Base-by-base conservation (phyloP, 2,329 filamentous ascomycete species). In the Capronia americana region DNA sequence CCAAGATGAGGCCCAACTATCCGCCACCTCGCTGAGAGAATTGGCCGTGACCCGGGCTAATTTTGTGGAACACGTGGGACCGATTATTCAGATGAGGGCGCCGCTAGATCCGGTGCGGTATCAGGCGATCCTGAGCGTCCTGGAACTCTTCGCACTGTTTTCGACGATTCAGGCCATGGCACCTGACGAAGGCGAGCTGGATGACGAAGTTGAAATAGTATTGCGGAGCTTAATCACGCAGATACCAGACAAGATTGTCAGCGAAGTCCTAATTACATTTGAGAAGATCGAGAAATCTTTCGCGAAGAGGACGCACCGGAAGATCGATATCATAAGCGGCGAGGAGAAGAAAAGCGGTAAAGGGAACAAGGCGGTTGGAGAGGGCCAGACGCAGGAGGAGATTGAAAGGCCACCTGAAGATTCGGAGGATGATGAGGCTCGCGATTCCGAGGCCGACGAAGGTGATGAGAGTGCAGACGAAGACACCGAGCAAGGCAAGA, bases 111-210 rank as follows among this genome's bases (percentile, higher is more conserved):
- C 92, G 60, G 83, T 97, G 51, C 89, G 92, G 50, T 83, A 95
- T 44, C 87, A 88, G 58, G 88, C 93, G 2, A 89, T 91, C 0
- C 89, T 92, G 57, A 88, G 87, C 55, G 82, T 96, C 7, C 89
- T 97, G 63, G 95, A 99, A 72, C 80, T 96, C 6, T 90, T 93
- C 77, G 89, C 90, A 24, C 84, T 93, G 10, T 94, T 97, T 75
- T 88, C 89, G 54, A 90, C 89, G 4, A 82, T 97, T 32, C 86
- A 89, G 60, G 83, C 86, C 51, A 75, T 80, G 57, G 78, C 75
- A 23, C 70, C 73, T 57, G 64, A 66, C 11, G 67, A 67, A 46
- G 69, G 66, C 46, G 65, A 69, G 38, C 48, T 73, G 20, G 76
- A 80, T 56, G 79, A 84, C 56, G 77, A 82, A 26, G 78, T 84